Base-by-base conservation (phyloP, 23 red algal genomes). In the Rhodosorus marinus region DNA sequence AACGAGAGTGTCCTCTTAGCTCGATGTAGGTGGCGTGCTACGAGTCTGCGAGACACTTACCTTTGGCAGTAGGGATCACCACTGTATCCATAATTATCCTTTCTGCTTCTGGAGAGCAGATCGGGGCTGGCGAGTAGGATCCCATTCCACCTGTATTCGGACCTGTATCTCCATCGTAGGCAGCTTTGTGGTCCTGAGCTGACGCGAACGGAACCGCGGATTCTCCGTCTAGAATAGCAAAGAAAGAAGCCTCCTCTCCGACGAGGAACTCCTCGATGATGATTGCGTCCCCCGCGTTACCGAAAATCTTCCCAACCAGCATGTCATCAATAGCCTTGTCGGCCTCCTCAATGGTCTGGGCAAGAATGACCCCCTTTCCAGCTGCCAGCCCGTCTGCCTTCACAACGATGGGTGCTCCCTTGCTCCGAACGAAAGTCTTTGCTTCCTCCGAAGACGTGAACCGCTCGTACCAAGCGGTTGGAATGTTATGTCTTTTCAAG, bases 121-220 rank as follows among this genome's bases (percentile, higher is more conserved):
- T 62, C 0, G 87, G 87, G n/a, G 87, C 77, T 8, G 87, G 87
- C 15, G 78, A 72, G 53, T 94, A 94, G 7, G 87, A 70, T 19
- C 87, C 87, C 87, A 94, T 94, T 1, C 87, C 87, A 26, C 87
- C 87, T 24, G 87, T 94, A 50, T 94, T 94, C 26, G 76, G 76
- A 4, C 87, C 87, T 36, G 24, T 55, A 51, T 94, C 87, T 2
- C 80, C 72, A 47, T 94, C 87, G 27, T 48, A 61, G 11, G 70
- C 76, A 30, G 77, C 62, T 43, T 94, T 94, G 64, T 94, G 87
- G 64, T 94, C 87, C 55, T 94, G 87, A n/a, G 87, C 87, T 31
- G 76, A 75, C 8, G 66, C 70, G 2, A 94, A 70, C 4, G 87
- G 76, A n/a, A 94, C n/a, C 5, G 70, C 87, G 30, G 34, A 29